Base-by-base conservation (phyloP, 495 filamentous ascomycete species). In the Bryoglossum gracile region DNA sequence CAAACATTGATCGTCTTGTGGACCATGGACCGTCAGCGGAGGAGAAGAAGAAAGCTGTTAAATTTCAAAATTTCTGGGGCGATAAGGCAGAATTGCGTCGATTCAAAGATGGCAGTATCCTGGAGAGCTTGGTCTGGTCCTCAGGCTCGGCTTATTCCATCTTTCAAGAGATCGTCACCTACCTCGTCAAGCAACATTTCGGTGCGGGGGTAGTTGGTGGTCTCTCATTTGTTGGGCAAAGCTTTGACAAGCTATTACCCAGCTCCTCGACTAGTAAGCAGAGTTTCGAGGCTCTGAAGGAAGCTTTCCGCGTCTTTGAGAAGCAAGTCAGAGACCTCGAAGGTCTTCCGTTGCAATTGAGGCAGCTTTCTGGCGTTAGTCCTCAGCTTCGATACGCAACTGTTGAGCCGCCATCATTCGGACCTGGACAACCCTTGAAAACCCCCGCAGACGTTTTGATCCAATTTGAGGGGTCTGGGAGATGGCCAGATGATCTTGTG, bases 391-490 rank as follows among this genome's bases (percentile, higher is more conserved):
- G 91, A 38, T 89, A 83, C 55, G 68, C 89, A 3, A 85, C 86
- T 0, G 63, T 84, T 43, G 68, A 68, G 22, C 61, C 60, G 17
- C 81, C 78, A 8, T 32, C 56, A 1, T 50, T 59, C 16, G 62
- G 58, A 43, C 51, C 59, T 32, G 50, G 48, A 14, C 48, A 53
- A n/a, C 52, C 60, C 14, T 57, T 76, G 25, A 63, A 62, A 22
- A 57, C 60, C 21, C 74, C 78, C 3, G 75, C 78, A 34, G 81
- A 91, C 46, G 70, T 90, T 43, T 71, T 86, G 28, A 72, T 98
- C 19, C 89, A 91, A 54, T 96, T 98, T 56, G 92, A 98, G 68
- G 87, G 85, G 25, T 97, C 94, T 3, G 80, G 78, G 8, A 83
- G 89, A 47, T 98, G 92, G 92, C 94, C 92, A 0, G 89, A 97